Conservation (phyloP, 2,329 filamentous ascomycete species). For the Pyrenophora teres region DNA sequence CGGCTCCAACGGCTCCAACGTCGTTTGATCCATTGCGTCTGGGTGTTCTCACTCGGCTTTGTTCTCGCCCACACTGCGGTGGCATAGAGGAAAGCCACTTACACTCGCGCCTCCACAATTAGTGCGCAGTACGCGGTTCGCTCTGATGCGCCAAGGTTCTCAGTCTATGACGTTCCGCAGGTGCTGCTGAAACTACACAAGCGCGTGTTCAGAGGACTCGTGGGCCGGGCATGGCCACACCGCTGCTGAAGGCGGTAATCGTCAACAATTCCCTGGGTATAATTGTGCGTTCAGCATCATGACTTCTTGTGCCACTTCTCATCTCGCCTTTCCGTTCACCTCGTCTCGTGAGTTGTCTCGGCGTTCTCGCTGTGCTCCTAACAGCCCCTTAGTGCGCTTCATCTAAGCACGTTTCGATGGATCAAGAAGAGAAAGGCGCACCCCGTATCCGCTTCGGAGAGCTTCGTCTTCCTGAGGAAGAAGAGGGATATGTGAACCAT, state of each 20-base stretch:
- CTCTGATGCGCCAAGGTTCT: too few species aligned
- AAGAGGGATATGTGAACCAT: slow-evolving; percentile 36
- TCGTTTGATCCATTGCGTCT: slow-evolving; percentile 9
- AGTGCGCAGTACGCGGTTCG: too few species aligned
- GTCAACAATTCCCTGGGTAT: slow-evolving; percentile 8
- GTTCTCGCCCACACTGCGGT: not conserved
- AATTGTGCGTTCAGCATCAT: slow-evolving; percentile 11
- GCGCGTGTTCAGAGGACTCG: slow-evolving; percentile 11
- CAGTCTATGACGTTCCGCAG: slow-evolving; percentile 11
- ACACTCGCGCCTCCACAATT: too few species aligned
- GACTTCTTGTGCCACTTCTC: slow-evolving; percentile 6
- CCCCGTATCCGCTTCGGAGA: slow-evolving; percentile 28
- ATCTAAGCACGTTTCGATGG: slow-evolving; percentile 23
- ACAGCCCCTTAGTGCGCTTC: slow-evolving; percentile 6
- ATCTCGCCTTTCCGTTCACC: slow-evolving; percentile 8
- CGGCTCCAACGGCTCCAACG: slow-evolving; percentile 12
- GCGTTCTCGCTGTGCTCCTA: slow-evolving; percentile 12
- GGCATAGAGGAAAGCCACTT: too few species aligned
- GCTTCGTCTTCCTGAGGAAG: slow-evolving; percentile 37
- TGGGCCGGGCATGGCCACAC: slow-evolving; percentile 11
- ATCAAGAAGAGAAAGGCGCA: slow-evolving; percentile 30
- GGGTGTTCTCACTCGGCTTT: slow-evolving; percentile 2
- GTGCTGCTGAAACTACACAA: not conserved
- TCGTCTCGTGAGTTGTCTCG: slow-evolving; percentile 3
- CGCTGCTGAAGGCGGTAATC: not conserved